Evolutionary conservation across 2,329 filamentous ascomycete genomes (phyloP), one percentile per base, ranked within the genome.

Genomic region (Clathrospora elynae): DNA sequence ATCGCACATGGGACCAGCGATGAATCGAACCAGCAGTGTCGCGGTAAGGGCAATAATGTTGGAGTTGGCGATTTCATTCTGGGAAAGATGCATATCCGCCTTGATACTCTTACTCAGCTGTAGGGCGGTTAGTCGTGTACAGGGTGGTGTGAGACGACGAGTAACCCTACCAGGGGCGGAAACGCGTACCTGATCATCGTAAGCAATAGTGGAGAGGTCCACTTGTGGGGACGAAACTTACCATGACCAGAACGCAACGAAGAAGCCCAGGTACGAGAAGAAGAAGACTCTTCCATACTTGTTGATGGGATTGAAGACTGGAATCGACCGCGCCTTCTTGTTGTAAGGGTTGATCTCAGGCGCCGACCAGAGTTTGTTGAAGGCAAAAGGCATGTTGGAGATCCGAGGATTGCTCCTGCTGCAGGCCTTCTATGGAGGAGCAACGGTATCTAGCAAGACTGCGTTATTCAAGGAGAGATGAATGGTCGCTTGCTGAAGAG

Each of bases 181-280:
- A 95, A 96, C 2, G 90, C 87, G 75, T 95, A 95, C 87, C 87
- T 77, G 45, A 6, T 19, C 6, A 43, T 13, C 23, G 58, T 68
- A 35, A 69, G 58, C 33, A 45, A 42, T 26, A 49, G 36, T 52
- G 35, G 24, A 34, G 28, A 14, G 14, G 35, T 13, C 42, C 32
- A 14, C 13, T 7, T 45, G 32, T 40, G 37, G 40, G 34, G 45
- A 42, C 25, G 10, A 19, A 1, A 62, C 73, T 63, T 67, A 78
- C 81, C 81, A 96, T 8, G 88, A 90, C 79, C 89, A 88, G 72
- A 95, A 96, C 6, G 88, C 86, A 38, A 92, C 81, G 79, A 93
- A 84, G 71, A 93, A 93, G 2, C 88, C 88, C 33, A 90, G 79
- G 84, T 88, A 93, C 1, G 87, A 87, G 73, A 95, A 95, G 76